phyloP scores from a whole-genome alignment of 208 protist genomes.

The Wallacemonas collosoma region DNA sequence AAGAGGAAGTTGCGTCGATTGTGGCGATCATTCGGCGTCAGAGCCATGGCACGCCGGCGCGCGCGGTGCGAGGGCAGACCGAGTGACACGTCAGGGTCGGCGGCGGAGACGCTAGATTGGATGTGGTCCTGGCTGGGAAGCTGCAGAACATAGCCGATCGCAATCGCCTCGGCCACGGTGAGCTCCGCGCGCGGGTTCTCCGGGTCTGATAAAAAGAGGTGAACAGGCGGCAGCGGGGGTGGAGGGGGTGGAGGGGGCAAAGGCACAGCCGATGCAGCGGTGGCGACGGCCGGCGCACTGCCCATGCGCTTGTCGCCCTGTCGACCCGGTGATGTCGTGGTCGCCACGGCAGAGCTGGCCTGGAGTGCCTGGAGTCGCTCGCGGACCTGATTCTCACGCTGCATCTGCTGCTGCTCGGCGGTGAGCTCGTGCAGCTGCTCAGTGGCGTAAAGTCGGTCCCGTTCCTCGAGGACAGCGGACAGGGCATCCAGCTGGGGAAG shows the following conservation, averaged over 20 bases:
- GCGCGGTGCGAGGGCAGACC: constrained; percentile 69
- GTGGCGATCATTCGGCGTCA: constrained; percentile 77
- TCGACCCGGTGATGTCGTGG: neutral
- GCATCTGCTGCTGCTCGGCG: constrained; percentile 32
- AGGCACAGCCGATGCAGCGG: too few relatives aligned
- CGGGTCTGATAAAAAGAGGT: constrained; percentile 67
- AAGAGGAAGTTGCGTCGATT: constrained; percentile 82
- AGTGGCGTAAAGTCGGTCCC: constrained; percentile 40
- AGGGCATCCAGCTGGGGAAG: constrained; percentile 44
- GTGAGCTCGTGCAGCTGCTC: constrained; percentile 44
- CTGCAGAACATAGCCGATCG: constrained; percentile 77
- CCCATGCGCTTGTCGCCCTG: neutral
- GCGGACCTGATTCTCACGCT: constrained; percentile 32
- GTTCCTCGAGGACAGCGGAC: constrained; percentile 37
- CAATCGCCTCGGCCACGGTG: constrained; percentile 68
- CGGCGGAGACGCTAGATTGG: constrained; percentile 72
- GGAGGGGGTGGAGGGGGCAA: neutral
- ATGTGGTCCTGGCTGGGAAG: constrained; percentile 73
- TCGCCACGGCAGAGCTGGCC: neutral
- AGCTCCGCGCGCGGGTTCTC: constrained; percentile 64
- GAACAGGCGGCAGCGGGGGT: constrained; percentile 45
- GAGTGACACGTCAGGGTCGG: constrained; percentile 82
- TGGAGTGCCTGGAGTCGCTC: constrained; percentile 21
- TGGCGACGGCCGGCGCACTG: neutral
- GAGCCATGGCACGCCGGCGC: constrained; percentile 63